Base-by-base conservation (phyloP, 2,329 filamentous ascomycete genomes). In the Aspergillus fischeri region DNA sequence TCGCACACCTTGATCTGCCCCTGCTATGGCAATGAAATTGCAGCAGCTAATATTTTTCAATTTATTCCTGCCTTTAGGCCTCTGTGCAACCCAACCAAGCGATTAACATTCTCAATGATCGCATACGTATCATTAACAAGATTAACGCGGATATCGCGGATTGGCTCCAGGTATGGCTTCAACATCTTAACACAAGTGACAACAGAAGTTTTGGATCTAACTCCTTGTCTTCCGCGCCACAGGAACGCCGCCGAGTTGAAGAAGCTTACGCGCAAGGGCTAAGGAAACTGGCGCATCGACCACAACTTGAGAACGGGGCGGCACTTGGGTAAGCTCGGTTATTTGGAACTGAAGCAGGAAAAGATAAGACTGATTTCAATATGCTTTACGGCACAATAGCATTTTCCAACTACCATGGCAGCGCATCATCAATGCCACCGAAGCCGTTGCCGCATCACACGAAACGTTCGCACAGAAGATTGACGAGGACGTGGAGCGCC, bases 171-270 rank as follows among this genome's bases (percentile, higher is more conserved):
- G 92, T 96, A 86, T 76, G 77, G 64, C 54, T 60, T 38, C 27
- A 54, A 38, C 52, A 50, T 11, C 38, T 47, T n/a, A 25, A 8
- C 14, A 58, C 52, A 56, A 56, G 61, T n/a, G 52, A 52, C 20
- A 45, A 29, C 52, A 41, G 51, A 51, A 11, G 9, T 11, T n/a
- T 14, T 25, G n/a, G 41, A 48, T 44, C 60, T 58, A 53, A 62
- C 21, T 54, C 11, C 11, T 55, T 62, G 53, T 61, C 45, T 55
- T 51, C 42, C 24, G 24, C 44, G 51, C 38, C 20, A 54, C 73
- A 97, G 93, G 94, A 99, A 80, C 91, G 94, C 66, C 89, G 92
- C 73, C 89, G 87, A 68, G 83, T 97, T 61, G 94, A 99, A 77
- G 93, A 97, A 70, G 83, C 87, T 70, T 99, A 99, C 76, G 90